Evolutionary conservation across 179 eudicot species (phyloP).

Genomic region (Nepenthes alata): DNA sequence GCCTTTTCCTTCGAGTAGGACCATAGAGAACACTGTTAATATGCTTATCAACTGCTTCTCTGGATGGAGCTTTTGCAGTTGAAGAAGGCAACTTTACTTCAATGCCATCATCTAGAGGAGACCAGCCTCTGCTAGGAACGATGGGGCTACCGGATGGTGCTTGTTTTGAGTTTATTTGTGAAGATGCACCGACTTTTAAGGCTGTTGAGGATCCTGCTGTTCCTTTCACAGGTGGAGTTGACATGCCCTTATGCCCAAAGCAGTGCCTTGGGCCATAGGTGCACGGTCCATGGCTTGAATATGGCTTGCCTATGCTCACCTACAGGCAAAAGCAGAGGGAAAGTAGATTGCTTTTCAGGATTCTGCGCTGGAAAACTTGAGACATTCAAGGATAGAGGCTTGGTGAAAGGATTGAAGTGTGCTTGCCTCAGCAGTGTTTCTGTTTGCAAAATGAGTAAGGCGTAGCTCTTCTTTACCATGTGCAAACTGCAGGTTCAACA

Average conservation of each 20-base stretch:
- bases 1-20: constrained; percentile 19
- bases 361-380: neutral
- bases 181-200: constrained; percentile 10
- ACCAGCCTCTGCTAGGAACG: constrained; percentile 26
- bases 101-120: constrained; percentile 45
- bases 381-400: neutral
- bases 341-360: neutral
- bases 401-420: neutral
- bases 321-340: constrained; percentile 1
- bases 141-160: neutral
- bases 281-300: constrained; percentile 22
- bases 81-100: constrained; percentile 21
- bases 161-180: constrained; percentile 11
- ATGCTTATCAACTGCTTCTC: constrained; percentile 27
- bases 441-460: constrained; percentile 19
- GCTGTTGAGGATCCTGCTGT: constrained; percentile 4
- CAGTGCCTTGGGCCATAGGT: constrained; percentile 20
- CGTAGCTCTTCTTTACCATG: constrained; percentile 59
- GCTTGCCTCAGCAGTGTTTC: constrained; percentile 31
- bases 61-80: constrained; percentile 13
- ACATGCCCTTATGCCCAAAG: constrained; percentile 6
- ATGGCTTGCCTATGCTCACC: constrained; percentile 13
- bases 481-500: constrained; percentile 33
- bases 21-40: constrained; percentile 31
- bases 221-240: constrained; percentile 11